Base-by-base conservation (phyloP, 2,329 filamentous ascomycete species). In the Epichloe aotearoae region DNA sequence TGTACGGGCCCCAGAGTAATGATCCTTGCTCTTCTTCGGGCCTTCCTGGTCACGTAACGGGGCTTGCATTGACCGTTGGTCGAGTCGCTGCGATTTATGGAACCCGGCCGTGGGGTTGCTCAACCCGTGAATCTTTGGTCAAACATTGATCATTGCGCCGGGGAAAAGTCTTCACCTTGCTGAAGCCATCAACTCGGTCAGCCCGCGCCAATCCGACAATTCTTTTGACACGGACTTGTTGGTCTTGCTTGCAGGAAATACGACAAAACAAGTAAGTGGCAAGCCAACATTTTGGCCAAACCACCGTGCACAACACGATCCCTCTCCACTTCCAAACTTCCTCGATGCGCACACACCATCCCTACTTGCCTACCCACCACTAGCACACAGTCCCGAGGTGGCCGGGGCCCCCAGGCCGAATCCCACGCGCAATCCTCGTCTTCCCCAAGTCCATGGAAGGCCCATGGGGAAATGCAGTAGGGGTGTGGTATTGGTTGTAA, bases 1-100 rank as follows among this genome's bases (percentile, higher is more conserved):
- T 30, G 26, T 30, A n/a, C n/a, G 34, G 40, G 34, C n/a, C 36
- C 46, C 40, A 46, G 39, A 23, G n/a, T 47, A 30, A 23, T 34
- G 2, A 44, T 19, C 50, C 50, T 14, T 51, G 50, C 40, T 49
- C 41, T 45, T 52, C 50, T 45, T 52, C 50, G 50, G 50, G 15
- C 46, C 50, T 52, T 49, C 46, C 49, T 40, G 36, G 8, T 26
- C 14, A 38, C 8, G 34, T 19, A 17, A 43, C 33, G 20, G 33
- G 33, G 23, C 46, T 48, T 48, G 45, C 20, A 30, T 51, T 47
- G 44, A 43, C 20, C 15, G 38, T 30, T 15, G 38, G 44, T 33
- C 26, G 34, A 26, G 45, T 12, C 12, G 34, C 5, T 15, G 36
- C 36, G 7, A 38, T 38, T 15, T 11, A 5, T 37, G 5, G 36